These are phyloP conservation scores for Heliamphora pulchella DNA, from an alignment of 179 eudicot species.

Conservation along the genomic window DNA sequence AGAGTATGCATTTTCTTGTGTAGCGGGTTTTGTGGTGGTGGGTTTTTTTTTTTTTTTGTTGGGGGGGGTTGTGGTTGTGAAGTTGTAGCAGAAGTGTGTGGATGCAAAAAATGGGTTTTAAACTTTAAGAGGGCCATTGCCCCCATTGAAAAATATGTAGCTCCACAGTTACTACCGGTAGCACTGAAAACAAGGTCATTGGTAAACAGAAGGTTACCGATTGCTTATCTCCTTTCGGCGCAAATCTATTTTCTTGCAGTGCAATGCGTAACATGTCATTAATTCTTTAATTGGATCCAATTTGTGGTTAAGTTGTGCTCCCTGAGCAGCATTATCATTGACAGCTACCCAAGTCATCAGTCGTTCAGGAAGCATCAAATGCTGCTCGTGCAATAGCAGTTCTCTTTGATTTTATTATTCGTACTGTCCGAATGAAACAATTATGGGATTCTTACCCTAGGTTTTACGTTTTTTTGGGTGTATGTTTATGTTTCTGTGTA, in stretches of 20 bases:
- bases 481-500: background rate
- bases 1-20: background rate
- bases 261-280: background rate
- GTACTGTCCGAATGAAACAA: background rate
- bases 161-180: background rate
- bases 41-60: too few species aligned
- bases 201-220: background rate
- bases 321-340: background rate
- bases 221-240: background rate
- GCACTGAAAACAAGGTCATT: background rate
- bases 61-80: background rate
- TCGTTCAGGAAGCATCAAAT: background rate
- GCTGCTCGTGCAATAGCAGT: background rate
- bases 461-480: background rate
- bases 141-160: background rate
- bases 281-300: background rate
- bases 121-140: background rate
- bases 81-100: background rate
- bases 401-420: background rate
- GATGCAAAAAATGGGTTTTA: background rate
- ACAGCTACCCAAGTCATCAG: background rate
- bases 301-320: background rate
- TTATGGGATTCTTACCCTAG: background rate
- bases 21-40: background rate
- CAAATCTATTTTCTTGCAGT: background rate